Conservation (phyloP, 345 rosid genomes). For the Erucastrum elatum region DNA sequence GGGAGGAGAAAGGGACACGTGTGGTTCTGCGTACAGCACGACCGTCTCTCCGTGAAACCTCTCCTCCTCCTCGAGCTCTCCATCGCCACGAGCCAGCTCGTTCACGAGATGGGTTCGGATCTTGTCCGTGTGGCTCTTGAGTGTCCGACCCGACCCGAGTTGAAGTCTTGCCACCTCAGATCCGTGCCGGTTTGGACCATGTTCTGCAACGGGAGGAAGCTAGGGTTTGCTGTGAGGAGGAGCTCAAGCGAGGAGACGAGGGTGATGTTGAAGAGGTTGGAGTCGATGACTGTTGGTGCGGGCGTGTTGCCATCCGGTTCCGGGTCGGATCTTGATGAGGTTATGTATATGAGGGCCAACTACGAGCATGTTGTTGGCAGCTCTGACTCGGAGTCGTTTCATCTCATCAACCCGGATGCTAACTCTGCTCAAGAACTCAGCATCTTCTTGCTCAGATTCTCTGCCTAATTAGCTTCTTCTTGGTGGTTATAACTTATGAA, state of each 20-base stretch:
- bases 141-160: slow-evolving; percentile 52
- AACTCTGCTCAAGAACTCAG: slow-evolving; percentile 80
- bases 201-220: slow-evolving; percentile 64
- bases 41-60: slow-evolving; percentile 74
- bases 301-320: slow-evolving; percentile 63
- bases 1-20: slow-evolving; percentile 82
- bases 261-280: slow-evolving; percentile 61
- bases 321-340: slow-evolving; percentile 53
- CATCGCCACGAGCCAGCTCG: slow-evolving; percentile 58
- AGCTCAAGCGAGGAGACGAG: slow-evolving; percentile 49
- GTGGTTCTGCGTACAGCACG: slow-evolving; percentile 82
- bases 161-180: slow-evolving; percentile 53
- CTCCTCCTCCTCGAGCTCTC: slow-evolving; percentile 76
- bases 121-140: slow-evolving; percentile 78
- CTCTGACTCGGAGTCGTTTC: slow-evolving; percentile 82
- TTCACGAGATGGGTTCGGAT: slow-evolving; percentile 73
- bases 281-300: slow-evolving; percentile 78
- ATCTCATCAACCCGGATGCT: slow-evolving; percentile 69
- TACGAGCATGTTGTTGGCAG: slow-evolving; percentile 76
- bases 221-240: slow-evolving; percentile 66
- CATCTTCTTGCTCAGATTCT: slow-evolving; percentile 68
- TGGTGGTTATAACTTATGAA: slow-evolving; percentile 31
- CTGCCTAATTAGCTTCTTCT: background rate
- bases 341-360: slow-evolving; percentile 84
- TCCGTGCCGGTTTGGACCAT: slow-evolving; percentile 72